Base-by-base conservation (phyloP, 148 eudicot genomes). In the Chenopodium album region DNA sequence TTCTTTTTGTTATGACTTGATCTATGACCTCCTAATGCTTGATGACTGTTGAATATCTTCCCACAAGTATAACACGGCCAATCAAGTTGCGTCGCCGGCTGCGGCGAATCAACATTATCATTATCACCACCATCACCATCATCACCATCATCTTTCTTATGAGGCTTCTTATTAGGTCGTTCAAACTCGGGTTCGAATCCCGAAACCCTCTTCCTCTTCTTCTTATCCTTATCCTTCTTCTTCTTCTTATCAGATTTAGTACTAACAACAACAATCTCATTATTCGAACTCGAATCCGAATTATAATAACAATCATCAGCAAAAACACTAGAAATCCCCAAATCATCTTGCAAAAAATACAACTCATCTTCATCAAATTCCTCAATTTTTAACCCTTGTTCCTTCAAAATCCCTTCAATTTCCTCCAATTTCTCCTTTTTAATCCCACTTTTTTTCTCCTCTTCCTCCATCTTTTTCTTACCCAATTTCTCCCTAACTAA, bases 11-110 rank as follows among this genome's bases (percentile, higher is more conserved):
- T 79, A 72, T 87, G 87, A 50, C 87, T 83, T 44, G 89, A 87
- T 67, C 79, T 75, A 71, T 87, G 89, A 48, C 89, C 89, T 1
- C 89, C 89, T 67, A 87, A 72, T 56, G 89, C 87, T 78, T 85
- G 88, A 37, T 80, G 77, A 1, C 81, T 85, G 3, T 79, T 41
- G 60, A 87, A 87, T 19, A 65, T n/a, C 56, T 81, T 87, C 22
- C 46, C 78, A 73, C 89, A 85, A 12, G 86, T 83, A 16, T 0
- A 76, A 34, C 89, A 87, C 19, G 16, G n/a, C 79, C 82, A 84
- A 52, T 80, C 47, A 66, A 62, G 8, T 37, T 5, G 44, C 44
- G 8, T 37, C 44, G 0, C 7, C 44, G 44, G 1, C 7, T 37
- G 7, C 41, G 41, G 41, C 8, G 8, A 37, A 37, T 37, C 44